Evolutionary conservation across 2,329 filamentous ascomycete genomes (phyloP).

Genomic region (Fusarium mexicanum): DNA sequence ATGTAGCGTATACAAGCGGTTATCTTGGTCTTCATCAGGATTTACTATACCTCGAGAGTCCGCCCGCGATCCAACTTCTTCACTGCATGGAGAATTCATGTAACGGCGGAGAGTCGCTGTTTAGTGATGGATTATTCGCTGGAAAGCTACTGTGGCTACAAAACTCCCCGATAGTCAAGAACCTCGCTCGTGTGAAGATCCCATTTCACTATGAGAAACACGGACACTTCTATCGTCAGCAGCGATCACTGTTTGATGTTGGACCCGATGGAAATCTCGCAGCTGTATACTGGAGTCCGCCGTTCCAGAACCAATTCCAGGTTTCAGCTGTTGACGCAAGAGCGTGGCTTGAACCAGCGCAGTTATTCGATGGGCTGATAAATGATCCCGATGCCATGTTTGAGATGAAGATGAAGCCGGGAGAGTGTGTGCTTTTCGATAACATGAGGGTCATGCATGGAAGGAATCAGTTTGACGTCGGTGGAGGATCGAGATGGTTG

Average conservation of each 20-base stretch:
- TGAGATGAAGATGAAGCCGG: conserved; percentile 77
- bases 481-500: conserved; percentile 78
- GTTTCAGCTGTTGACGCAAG: conserved; percentile 35
- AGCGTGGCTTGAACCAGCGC: conserved; percentile 60
- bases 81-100: conserved; percentile 88
- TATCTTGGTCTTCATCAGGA: conserved; percentile 93
- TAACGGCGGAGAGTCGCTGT: conserved; percentile 84
- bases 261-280: conserved; percentile 37
- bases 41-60: conserved; percentile 82
- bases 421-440: conserved; percentile 93
- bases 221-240: conserved; percentile 69
- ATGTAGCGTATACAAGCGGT: conserved; percentile 88
- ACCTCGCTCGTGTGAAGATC: conserved; percentile 57
- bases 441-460: conserved; percentile 89
- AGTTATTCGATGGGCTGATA: conserved; percentile 66
- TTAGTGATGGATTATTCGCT: conserved; percentile 78
- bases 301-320: conserved; percentile 73
- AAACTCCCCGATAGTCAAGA: conserved; percentile 36
- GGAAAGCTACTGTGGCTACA: conserved; percentile 51
- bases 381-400: conserved; percentile 69
- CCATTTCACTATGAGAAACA: conserved; percentile 77
- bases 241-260: conserved; percentile 63
- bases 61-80: conserved; percentile 85
- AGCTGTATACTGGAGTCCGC: conserved; percentile 73
- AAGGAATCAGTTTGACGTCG: conserved; percentile 74